Conservation (phyloP, 2,329 filamentous ascomycete genomes). For the Ceratocystis colombiana region DNA sequence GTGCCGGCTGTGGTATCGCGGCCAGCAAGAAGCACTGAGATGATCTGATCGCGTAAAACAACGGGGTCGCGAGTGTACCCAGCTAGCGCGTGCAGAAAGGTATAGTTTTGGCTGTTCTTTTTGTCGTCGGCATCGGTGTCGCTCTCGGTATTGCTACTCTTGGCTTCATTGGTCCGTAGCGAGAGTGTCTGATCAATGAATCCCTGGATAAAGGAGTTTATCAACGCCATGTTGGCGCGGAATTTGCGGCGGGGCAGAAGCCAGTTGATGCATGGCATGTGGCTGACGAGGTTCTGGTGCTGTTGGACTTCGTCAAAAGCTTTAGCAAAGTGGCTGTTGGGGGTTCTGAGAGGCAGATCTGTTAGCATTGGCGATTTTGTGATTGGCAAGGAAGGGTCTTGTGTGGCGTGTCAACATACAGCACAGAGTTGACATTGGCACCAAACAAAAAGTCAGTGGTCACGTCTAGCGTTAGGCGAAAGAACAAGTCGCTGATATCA, state of each 20-base stretch:
- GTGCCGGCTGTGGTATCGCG: slow-evolving; percentile 79
- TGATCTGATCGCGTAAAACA: slow-evolving; percentile 73
- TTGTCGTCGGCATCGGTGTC: background rate
- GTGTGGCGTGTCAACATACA: slow-evolving; percentile 10
- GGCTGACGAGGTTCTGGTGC: slow-evolving; percentile 57
- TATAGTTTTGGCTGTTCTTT: slow-evolving; percentile 47
- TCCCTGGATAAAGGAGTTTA: slow-evolving; percentile 65
- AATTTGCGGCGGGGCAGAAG: slow-evolving; percentile 57
- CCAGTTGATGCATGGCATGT: slow-evolving; percentile 52
- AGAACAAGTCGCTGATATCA: slow-evolving; percentile 68
- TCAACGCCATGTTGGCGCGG: slow-evolving; percentile 51
- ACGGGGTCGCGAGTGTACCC: slow-evolving; percentile 62
- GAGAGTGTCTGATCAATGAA: slow-evolving; percentile 67
- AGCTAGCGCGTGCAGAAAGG: slow-evolving; percentile 77
- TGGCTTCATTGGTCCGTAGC: slow-evolving; percentile 53
- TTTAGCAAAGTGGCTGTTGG: slow-evolving; percentile 59
- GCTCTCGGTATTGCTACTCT: background rate
- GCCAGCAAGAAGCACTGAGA: slow-evolving; percentile 72
- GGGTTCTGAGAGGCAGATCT: slow-evolving; percentile 36
- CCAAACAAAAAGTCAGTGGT: slow-evolving; percentile 82
- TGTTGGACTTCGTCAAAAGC: slow-evolving; percentile 72
- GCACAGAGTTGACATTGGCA: slow-evolving; percentile 13
- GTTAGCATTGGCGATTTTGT: slow-evolving; percentile 16
- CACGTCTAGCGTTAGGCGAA: slow-evolving; percentile 74
- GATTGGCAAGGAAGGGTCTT: background rate